These are phyloP conservation scores for Plenodomus lindquistii DNA, from an alignment of 2,329 filamentous ascomycete genomes.

Conservation along the genomic window DNA sequence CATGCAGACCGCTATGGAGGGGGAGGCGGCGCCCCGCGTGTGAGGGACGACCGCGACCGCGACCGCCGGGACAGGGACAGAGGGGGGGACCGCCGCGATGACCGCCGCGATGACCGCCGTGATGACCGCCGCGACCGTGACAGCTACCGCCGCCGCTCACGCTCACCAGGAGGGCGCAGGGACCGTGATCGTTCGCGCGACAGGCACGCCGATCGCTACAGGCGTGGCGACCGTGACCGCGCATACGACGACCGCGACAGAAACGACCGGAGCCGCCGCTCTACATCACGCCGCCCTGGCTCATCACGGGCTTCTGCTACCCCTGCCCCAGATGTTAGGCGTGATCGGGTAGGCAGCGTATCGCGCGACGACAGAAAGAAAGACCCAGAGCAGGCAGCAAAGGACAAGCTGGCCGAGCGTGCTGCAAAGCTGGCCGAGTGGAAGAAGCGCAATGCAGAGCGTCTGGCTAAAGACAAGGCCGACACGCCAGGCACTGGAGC, in stretches of 20 bases:
- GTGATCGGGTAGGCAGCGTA: slow-evolving; percentile 39
- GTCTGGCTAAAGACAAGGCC: slow-evolving; percentile 67
- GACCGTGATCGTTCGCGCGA: slow-evolving; percentile 65
- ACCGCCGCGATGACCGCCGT: slow-evolving; percentile 33
- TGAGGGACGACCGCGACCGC: background rate
- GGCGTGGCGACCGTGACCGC: slow-evolving; percentile 55
- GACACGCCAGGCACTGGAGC: slow-evolving; percentile 60
- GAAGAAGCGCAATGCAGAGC: slow-evolving; percentile 67
- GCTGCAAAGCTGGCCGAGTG: slow-evolving; percentile 65
- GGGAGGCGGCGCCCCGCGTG: slow-evolving; percentile 10
- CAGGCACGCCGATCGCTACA: slow-evolving; percentile 56
- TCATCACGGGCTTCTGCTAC: slow-evolving; percentile 66
- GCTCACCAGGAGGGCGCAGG: slow-evolving; percentile 41
- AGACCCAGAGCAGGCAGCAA: slow-evolving; percentile 41
- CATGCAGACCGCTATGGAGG: slow-evolving; percentile 54
- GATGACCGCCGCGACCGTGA: slow-evolving; percentile 59
- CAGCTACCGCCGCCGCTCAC: slow-evolving; percentile 12
- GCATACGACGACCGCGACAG: background rate
- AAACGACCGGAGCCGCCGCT: slow-evolving; percentile 67
- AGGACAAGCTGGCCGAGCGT: slow-evolving; percentile 31
- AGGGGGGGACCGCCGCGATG: slow-evolving; percentile 49
- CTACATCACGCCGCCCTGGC: slow-evolving; percentile 64
- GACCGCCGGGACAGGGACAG: slow-evolving; percentile 52
- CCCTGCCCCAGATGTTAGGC: slow-evolving; percentile 25
- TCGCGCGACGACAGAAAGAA: slow-evolving; percentile 61